These are phyloP conservation scores for Borovskyia barvae DNA, from an alignment of 208 protist species.

Conservation along the genomic window DNA sequence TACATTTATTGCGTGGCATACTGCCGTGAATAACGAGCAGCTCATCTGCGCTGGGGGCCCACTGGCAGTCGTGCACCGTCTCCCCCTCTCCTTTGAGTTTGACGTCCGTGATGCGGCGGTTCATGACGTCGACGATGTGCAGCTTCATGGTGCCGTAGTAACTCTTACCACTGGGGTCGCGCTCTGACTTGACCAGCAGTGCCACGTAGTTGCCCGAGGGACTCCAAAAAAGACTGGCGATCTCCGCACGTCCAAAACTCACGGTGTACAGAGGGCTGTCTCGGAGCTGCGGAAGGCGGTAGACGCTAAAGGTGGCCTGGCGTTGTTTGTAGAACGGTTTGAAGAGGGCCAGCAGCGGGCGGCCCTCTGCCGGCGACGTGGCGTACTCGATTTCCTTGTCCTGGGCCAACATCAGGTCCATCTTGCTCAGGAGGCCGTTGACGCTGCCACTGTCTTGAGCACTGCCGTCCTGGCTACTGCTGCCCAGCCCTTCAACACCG, in stretches of 20 bases:
- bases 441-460: neutral
- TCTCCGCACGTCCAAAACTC: constrained; percentile 71
- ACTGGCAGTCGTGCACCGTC: constrained; percentile 88
- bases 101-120: constrained; percentile 55
- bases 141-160: constrained; percentile 88
- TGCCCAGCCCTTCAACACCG: neutral
- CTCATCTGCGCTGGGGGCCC: constrained; percentile 69
- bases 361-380: constrained; percentile 38
- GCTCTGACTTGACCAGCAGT: constrained; percentile 75
- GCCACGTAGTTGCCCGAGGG: constrained; percentile 61
- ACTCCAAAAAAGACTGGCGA: constrained; percentile 65
- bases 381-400: constrained; percentile 80
- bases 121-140: constrained; percentile 75
- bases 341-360: constrained; percentile 76
- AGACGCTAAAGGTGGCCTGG: constrained; percentile 59
- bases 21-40: constrained; percentile 88
- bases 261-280: constrained; percentile 61
- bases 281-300: constrained; percentile 72
- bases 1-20: constrained; percentile 90
- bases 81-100: constrained; percentile 68
- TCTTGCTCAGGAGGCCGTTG: constrained; percentile 45
- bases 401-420: constrained; percentile 75
- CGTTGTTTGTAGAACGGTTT: constrained; percentile 81
- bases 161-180: constrained; percentile 80
- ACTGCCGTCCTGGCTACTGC: neutral